Evolutionary conservation across 202 grass and related monocot species (phyloP).

Genomic region (Miscanthus sacchariflorus): DNA sequence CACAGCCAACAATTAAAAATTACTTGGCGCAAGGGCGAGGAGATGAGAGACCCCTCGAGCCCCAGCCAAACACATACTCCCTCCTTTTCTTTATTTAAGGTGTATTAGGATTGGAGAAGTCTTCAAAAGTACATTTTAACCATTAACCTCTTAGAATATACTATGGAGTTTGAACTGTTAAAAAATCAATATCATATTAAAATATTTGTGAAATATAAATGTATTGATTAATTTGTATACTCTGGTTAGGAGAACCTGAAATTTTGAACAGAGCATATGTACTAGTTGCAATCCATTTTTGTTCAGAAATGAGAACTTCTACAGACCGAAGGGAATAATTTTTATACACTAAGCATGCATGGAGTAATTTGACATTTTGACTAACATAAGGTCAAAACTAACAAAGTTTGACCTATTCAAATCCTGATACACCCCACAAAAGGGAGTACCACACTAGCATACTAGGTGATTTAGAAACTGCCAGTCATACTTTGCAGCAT

Average conservation of each 20-base stretch:
- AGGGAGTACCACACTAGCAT: neutral
- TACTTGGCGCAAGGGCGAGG: too few relatives aligned
- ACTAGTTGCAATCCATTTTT: neutral
- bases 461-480: neutral
- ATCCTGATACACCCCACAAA: neutral
- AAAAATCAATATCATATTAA: neutral
- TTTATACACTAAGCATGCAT: neutral
- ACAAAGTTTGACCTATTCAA: neutral
- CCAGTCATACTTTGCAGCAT: neutral
- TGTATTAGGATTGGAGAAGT: neutral
- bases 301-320: neutral
- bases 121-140: neutral
- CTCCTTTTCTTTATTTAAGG: neutral
- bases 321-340: neutral
- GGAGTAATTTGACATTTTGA: neutral
- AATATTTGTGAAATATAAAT: neutral
- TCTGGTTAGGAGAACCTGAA: neutral
- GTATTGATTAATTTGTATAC: neutral
- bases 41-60: too few relatives aligned
- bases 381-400: neutral
- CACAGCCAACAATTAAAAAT: too few relatives aligned
- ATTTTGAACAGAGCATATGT: neutral
- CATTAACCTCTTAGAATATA: neutral
- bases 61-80: neutral
- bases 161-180: neutral